phyloP scores from a whole-genome alignment of 2,329 filamentous ascomycete species.

The Diplodia corticola region DNA sequence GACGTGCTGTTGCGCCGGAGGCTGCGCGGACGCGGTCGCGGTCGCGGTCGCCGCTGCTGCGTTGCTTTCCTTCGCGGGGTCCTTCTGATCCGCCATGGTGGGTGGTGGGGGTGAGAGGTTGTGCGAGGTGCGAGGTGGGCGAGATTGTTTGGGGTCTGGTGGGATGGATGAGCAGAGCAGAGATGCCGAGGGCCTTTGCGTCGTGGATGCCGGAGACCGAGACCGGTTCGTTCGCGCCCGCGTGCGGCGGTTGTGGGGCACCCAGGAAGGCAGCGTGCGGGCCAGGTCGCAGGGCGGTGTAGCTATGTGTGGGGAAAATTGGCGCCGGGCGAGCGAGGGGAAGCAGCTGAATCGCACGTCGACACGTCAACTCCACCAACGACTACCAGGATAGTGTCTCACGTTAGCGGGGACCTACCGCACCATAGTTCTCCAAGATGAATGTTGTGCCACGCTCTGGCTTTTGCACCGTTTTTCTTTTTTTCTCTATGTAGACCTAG shows the following conservation, averaged over 20 bases:
- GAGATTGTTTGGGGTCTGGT: background rate
- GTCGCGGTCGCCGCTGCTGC: background rate
- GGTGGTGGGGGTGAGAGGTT: background rate
- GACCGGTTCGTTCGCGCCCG: background rate
- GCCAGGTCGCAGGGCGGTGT: background rate
- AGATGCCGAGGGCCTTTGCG: constrained; percentile 11
- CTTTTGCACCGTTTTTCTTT: background rate
- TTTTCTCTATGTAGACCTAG: background rate
- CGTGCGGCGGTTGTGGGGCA: background rate
- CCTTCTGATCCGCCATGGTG: constrained; percentile 15
- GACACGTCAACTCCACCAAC: background rate
- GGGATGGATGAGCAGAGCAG: background rate
- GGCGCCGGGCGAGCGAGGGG: background rate
- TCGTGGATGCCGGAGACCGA: background rate
- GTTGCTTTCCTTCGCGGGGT: background rate
- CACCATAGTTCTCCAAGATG: background rate
- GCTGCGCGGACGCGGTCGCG: background rate
- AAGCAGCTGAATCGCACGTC: background rate
- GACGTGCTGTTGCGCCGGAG: constrained; percentile 21
- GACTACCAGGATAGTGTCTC: background rate
- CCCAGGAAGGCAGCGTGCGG: background rate
- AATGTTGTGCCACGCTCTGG: background rate
- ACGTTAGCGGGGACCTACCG: background rate
- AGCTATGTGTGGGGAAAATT: background rate
- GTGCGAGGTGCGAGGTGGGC: too few relatives aligned